Conservation (phyloP, 2,329 filamentous ascomycete genomes). For the Botryotinia globosa region DNA sequence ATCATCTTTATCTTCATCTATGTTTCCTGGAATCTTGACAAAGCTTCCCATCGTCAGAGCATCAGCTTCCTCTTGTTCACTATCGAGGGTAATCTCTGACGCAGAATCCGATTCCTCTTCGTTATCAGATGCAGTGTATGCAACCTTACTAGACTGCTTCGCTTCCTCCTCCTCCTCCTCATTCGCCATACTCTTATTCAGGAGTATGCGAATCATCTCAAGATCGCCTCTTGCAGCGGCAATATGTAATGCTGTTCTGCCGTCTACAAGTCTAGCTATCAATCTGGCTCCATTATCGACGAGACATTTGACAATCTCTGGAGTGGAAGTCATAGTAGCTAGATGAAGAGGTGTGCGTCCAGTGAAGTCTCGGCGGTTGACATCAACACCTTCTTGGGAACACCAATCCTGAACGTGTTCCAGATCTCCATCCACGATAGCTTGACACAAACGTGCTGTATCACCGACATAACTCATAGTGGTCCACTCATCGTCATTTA, state of each 20-base stretch:
- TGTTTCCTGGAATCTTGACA: constrained; percentile 59
- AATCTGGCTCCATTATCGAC: constrained; percentile 71
- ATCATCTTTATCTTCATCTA: constrained; percentile 38
- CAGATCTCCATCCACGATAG: constrained; percentile 71
- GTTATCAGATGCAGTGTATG: constrained; percentile 30
- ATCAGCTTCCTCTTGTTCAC: constrained; percentile 37
- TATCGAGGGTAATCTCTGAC: constrained; percentile 34
- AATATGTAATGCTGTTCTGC: constrained; percentile 77
- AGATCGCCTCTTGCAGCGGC: constrained; percentile 67
- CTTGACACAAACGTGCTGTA: constrained; percentile 72
- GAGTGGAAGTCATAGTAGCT: constrained; percentile 65
- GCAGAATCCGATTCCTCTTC: constrained; percentile 42
- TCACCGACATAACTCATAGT: constrained; percentile 88
- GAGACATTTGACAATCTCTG: constrained; percentile 67
- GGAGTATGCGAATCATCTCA: constrained; percentile 68
- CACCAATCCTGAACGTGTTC: constrained; percentile 70
- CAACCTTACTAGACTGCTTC: constrained; percentile 44
- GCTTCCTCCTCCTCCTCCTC: constrained; percentile 65
- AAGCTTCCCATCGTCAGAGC: constrained; percentile 69
- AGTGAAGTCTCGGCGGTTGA: constrained; percentile 73
- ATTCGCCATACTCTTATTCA: constrained; percentile 72
- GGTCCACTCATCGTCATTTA: constrained; percentile 82
- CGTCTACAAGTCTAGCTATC: constrained; percentile 72
- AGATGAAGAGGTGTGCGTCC: constrained; percentile 78
- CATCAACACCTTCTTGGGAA: constrained; percentile 63